Base-by-base conservation (phyloP, 148 eudicot genomes). In the Vaccinium macrocarpon region DNA sequence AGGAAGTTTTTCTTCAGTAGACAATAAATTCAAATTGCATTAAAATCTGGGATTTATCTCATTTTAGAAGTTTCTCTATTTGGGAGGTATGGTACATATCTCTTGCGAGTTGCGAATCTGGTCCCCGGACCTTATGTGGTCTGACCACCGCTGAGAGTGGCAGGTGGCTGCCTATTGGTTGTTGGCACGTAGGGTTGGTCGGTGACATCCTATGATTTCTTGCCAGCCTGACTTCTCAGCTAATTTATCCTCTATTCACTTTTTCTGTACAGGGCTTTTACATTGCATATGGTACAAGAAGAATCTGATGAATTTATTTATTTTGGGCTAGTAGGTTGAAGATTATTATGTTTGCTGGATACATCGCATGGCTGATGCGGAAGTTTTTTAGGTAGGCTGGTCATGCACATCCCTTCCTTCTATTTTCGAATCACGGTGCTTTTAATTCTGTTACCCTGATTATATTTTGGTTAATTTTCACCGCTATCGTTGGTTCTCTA, bases 331-430 rank as follows among this genome's bases (percentile, higher is more conserved):
- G 18, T 72, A 72, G 76, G 76, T 72, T 72, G 76, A 72, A 72
- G 76, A 72, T 38, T 72, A 72, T 32, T 72, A 72, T 72, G 76
- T 72, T 32, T 72, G 76, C 80, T 77, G 53, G 35, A 51, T 77
- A 25, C 80, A 77, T 77, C 80, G 5, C 80, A 77, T 77, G 57
- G 57, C 80, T 77, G 59, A 75, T 77, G 32, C 25, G 56, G 21
- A 51, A 25, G 25, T 13, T 77, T 50, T 77, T 18, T 77, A 77
- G 80, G 80, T 77, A 77, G 59, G 80, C 11, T 77, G 80, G 38
- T 76, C 80, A 25, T 49, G 80, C 57, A 7, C 53, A 8, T 9
- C 55, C 48, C 19, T 48, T 74, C 23, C 53, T 49, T 48, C 18
- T 50, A n/a, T 77, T 25, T 50, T 72, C 10, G 18, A 71, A 72